Percentiles rank a stretch among this genome's conserved stretches.
These are phyloP conservation scores for Huntiella decipiens DNA, from an alignment of 2,329 filamentous ascomycete genomes.

Conservation along the genomic window DNA sequence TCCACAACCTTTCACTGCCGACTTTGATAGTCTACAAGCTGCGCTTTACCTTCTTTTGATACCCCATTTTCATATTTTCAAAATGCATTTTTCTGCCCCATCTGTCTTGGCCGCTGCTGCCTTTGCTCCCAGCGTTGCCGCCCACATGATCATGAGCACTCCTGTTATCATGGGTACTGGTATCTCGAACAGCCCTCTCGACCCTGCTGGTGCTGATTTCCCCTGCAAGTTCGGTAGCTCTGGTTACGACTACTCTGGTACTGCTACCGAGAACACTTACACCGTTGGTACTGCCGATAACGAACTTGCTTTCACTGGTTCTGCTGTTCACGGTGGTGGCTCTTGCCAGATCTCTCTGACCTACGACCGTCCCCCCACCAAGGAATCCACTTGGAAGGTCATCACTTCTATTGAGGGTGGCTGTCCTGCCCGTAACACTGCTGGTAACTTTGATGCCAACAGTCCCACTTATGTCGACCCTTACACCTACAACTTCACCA, in stretches of 20 bases:
- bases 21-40: constrained; percentile 6
- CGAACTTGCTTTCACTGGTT: constrained; percentile 45
- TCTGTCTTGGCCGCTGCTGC: constrained; percentile 29
- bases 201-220: constrained; percentile 43
- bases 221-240: constrained; percentile 54
- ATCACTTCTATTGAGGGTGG: constrained; percentile 77
- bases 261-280: constrained; percentile 33
- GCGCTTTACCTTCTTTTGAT: background rate
- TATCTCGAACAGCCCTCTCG: constrained; percentile 36
- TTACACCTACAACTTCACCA: constrained; percentile 45
- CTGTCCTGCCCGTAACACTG: constrained; percentile 45
- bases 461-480: constrained; percentile 26
- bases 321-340: constrained; percentile 72
- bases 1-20: background rate
- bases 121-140: constrained; percentile 40
- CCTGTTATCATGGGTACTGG: constrained; percentile 42
- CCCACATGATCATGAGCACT: constrained; percentile 56
- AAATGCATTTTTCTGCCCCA: constrained; percentile 18
- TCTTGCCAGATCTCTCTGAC: constrained; percentile 82
- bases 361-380: constrained; percentile 50
- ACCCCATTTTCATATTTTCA: constrained; percentile 1
- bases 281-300: constrained; percentile 39
- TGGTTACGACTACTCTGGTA: background rate
- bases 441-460: constrained; percentile 35
- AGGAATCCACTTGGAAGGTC: constrained; percentile 60